phyloP scores from a whole-genome alignment of 345 rosid species.

The Diplotaxis tenuifolia region DNA sequence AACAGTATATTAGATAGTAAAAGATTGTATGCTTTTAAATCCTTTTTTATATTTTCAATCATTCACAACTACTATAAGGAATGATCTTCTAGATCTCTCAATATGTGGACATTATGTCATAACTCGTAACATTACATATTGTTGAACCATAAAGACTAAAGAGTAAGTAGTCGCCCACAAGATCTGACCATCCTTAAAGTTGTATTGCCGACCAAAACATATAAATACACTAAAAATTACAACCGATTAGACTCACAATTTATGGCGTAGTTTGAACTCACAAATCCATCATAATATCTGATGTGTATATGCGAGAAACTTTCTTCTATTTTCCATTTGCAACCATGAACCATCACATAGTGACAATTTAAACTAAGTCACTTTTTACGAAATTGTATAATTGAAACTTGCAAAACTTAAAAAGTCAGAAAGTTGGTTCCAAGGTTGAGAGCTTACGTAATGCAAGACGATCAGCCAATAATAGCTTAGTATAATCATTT shows the following conservation, averaged over 20 bases:
- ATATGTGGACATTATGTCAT: background rate
- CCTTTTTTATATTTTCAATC: background rate
- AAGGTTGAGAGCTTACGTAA: slow-evolving; percentile 15
- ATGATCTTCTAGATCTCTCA: background rate
- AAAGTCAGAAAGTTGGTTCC: background rate
- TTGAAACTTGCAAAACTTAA: background rate
- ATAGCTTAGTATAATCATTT: background rate
- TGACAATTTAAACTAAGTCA: background rate
- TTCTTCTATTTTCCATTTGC: background rate
- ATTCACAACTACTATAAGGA: background rate
- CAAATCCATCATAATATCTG: background rate
- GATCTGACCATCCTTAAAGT: background rate
- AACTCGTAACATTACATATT: background rate
- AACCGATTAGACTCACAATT: background rate
- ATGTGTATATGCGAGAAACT: background rate
- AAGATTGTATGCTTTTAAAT: background rate
- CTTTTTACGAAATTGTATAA: background rate
- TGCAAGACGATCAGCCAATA: background rate
- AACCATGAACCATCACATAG: background rate
- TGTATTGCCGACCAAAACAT: background rate
- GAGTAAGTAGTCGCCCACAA: background rate
- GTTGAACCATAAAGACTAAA: background rate
- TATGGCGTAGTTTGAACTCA: background rate
- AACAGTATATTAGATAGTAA: background rate
- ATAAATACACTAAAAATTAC: background rate